Conservation (phyloP, 225 moss, liverwort and hornwort genomes). For the Asterella californica region DNA sequence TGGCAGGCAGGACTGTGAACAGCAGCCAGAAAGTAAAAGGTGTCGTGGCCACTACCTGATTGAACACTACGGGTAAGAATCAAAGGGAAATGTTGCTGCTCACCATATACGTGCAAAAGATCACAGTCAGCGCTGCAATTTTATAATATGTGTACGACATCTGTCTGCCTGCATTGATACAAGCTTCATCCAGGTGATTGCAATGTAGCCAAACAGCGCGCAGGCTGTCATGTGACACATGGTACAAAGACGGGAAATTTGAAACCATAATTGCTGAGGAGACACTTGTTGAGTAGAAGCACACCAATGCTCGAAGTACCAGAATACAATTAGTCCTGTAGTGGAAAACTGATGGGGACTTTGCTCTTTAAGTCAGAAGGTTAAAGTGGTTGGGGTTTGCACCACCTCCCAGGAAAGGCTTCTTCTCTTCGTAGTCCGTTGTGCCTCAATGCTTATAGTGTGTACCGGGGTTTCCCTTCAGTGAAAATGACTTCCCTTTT, state of each 20-base stretch:
- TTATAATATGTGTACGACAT: slow-evolving; percentile 96
- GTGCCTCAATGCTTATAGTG: slow-evolving; percentile 37
- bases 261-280: slow-evolving; percentile 97
- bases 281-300: slow-evolving; percentile 84
- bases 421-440: slow-evolving; percentile 49
- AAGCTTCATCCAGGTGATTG: slow-evolving; percentile 95
- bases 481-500: slow-evolving; percentile 9
- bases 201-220: slow-evolving; percentile 88
- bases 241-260: slow-evolving; percentile 90
- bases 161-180: slow-evolving; percentile 94
- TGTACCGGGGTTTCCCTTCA: neutral
- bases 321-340: slow-evolving; percentile 73
- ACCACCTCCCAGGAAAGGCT: slow-evolving; percentile 48
- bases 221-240: slow-evolving; percentile 99
- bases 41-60: slow-evolving; percentile 98
- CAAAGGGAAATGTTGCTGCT: slow-evolving; percentile 91
- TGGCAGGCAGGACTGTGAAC: too few species aligned
- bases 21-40: too few species aligned
- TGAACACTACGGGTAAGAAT: slow-evolving; percentile 88
- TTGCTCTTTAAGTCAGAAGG: slow-evolving; percentile 20
- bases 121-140: slow-evolving; percentile 86
- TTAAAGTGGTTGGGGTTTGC: slow-evolving; percentile 34
- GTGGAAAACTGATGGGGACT: slow-evolving; percentile 43
- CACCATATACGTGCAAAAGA: slow-evolving; percentile 89
- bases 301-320: slow-evolving; percentile 99